A percentile compares a stretch with the other conserved stretches of the same genome.
These are phyloP conservation scores for Entomortierella beljakovae DNA, from an alignment of 192 early-diverging fungal genomes.

Conservation along the genomic window DNA sequence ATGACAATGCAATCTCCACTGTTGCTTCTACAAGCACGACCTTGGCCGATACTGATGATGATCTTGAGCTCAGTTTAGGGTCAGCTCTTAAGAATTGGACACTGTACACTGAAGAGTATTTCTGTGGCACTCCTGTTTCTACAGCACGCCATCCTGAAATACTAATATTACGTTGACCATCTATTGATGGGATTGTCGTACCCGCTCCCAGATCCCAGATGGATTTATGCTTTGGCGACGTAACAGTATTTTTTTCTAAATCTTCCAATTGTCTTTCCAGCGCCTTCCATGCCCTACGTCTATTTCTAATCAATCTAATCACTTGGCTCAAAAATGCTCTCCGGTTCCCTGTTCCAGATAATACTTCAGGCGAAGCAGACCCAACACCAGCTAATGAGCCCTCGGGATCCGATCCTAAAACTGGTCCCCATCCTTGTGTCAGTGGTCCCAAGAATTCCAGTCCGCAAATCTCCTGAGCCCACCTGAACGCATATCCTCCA, in stretches of 20 bases:
- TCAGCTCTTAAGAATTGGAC: conserved; percentile 21
- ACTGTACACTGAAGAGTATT: conserved; percentile 13
- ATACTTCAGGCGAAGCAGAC: not conserved
- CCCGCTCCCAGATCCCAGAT: not conserved
- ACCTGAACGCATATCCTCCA: conserved; percentile 30
- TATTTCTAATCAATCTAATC: conserved; percentile 20
- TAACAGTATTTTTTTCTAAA: conserved; percentile 7
- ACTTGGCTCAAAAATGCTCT: conserved; percentile 27
- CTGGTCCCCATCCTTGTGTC: conserved; percentile 23
- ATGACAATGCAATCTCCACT: conserved; percentile 24
- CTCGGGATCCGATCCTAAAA: not conserved
- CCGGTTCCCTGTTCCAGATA: conserved; percentile 18
- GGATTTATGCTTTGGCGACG: not conserved
- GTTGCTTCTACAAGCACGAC: conserved; percentile 22
- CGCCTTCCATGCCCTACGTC: conserved; percentile 29
- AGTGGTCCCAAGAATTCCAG: conserved; percentile 28
- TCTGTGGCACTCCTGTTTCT: not conserved
- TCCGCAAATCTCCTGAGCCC: conserved; percentile 32
- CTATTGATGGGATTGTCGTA: not conserved
- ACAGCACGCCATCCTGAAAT: conserved; percentile 16
- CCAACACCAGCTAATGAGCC: conserved; percentile 4
- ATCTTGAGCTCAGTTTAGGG: conserved; percentile 4
- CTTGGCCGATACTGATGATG: conserved; percentile 10
- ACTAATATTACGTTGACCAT: conserved; percentile 3
- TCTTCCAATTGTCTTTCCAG: conserved; percentile 25